Evolutionary conservation across 345 rosid species (phyloP).

Genomic region (Pistacia integerrima): DNA sequence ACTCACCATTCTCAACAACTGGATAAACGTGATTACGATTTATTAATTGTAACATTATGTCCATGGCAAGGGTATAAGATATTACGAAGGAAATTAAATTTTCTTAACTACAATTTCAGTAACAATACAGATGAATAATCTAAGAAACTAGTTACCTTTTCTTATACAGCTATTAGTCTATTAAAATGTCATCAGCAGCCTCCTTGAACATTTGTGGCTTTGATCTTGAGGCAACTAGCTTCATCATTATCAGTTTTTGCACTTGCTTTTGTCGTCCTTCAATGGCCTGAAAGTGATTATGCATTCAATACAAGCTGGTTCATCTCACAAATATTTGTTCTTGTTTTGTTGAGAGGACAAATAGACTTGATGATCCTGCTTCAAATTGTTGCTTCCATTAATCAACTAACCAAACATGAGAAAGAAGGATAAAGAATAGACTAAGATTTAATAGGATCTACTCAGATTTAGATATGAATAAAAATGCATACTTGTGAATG

Average conservation of each 20-base stretch:
- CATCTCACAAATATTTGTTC: conserved; percentile 12
- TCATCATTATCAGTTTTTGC: neutral
- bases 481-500: conserved; percentile 13
- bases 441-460: neutral
- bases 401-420: neutral
- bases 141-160: neutral
- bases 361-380: conserved; percentile 18
- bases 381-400: neutral
- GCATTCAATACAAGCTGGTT: neutral
- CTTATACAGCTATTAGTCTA: neutral
- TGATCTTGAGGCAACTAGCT: neutral
- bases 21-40: too few relatives aligned
- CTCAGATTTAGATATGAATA: neutral
- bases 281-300: neutral
- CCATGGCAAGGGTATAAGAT: too few relatives aligned
- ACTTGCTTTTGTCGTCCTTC: conserved; percentile 11
- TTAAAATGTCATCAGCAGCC: neutral
- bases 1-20: too few relatives aligned
- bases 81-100: neutral
- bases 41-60: too few relatives aligned
- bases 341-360: conserved; percentile 17
- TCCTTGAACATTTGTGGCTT: neutral
- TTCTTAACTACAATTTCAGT: neutral
- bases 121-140: neutral
- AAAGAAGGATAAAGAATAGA: neutral